phyloP scores from a whole-genome alignment of 2,329 filamentous ascomycete species.

The Ascomycota sp. region DNA sequence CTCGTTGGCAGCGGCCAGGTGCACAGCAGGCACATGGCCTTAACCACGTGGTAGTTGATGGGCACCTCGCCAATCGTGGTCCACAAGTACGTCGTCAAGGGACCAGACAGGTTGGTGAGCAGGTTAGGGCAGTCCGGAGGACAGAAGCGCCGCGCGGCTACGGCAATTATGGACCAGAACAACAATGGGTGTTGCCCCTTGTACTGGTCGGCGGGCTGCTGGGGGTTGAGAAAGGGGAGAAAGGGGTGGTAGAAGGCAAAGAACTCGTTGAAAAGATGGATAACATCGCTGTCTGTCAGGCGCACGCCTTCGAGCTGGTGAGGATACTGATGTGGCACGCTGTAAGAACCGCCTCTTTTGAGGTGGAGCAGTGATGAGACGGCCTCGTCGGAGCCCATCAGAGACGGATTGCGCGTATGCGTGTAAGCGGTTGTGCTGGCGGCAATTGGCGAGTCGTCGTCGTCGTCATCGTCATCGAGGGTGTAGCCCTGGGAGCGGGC shows the following conservation, averaged over 20 bases:
- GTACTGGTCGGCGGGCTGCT: conserved; percentile 47
- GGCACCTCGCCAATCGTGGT: conserved; percentile 55
- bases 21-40: conserved; percentile 57
- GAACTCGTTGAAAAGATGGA: conserved; percentile 48
- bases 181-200: conserved; percentile 57
- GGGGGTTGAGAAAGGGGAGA: conserved; percentile 48
- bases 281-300: conserved; percentile 38
- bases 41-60: conserved; percentile 59
- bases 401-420: conserved; percentile 37
- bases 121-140: conserved; percentile 32
- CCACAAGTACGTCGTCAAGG: conserved; percentile 52
- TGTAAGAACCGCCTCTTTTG: conserved; percentile 41
- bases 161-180: conserved; percentile 65
- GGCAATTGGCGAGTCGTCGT: conserved; percentile 35
- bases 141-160: conserved; percentile 49
- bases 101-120: conserved; percentile 43
- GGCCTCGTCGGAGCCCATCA: conserved; percentile 46
- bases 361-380: conserved; percentile 43
- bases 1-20: conserved; percentile 70
- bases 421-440: conserved; percentile 28
- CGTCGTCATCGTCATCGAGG: conserved; percentile 30
- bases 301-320: conserved; percentile 41
- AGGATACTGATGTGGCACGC: conserved; percentile 32
- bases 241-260: conserved; percentile 58
- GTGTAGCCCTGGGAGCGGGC: conserved; percentile 36